Base-by-base conservation (phyloP, 139 green algal species). In the Spirogloea muscicola region DNA sequence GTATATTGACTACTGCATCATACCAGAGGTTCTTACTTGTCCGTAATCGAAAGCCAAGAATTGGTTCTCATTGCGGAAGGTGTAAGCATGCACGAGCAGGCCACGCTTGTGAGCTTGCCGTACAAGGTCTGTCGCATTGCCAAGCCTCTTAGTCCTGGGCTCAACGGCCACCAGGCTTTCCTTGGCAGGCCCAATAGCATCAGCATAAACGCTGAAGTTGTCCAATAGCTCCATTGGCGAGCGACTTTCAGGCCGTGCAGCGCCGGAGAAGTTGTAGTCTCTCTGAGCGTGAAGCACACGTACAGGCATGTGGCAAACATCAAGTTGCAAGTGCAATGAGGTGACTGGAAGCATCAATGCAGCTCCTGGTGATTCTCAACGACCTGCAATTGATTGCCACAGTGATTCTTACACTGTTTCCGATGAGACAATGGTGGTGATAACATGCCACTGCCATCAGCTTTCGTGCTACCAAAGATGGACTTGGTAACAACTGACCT, bases 21-120 rank as follows among this genome's bases (percentile, higher is more conserved):
- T n/a, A n/a, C n/a, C n/a, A n/a, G n/a, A n/a, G n/a, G n/a, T n/a
- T n/a, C n/a, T n/a, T n/a, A n/a, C n/a, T n/a, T n/a, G n/a, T n/a
- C n/a, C n/a, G n/a, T n/a, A n/a, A n/a, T n/a, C n/a, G n/a, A n/a
- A 76, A 13, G 67, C 67, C 49, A 76, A 38, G 6, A 34, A 75
- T 18, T 59, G 25, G 67, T 75, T 38, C 34, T 76, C 67, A 18
- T 76, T 76, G 41, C 67, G 51, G 58, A 76, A 76, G 31, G 52
- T 69, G 6, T 49, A 76, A 9, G 55, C 13, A 18, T 76, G 67
- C 4, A 76, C 67, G 13, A 38, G 27, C 33, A 76, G 58, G 31
- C 27, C 52, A 3, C 25, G 25, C 5, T 51, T 52, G 43, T 75
- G 67, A 3, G 67, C 67, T 18, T 66, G 4, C 43, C 73, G 18